phyloP scores from a whole-genome alignment of 2,329 filamentous ascomycete species.

The Ophiognomonia clavigignenti-juglandacearum region DNA sequence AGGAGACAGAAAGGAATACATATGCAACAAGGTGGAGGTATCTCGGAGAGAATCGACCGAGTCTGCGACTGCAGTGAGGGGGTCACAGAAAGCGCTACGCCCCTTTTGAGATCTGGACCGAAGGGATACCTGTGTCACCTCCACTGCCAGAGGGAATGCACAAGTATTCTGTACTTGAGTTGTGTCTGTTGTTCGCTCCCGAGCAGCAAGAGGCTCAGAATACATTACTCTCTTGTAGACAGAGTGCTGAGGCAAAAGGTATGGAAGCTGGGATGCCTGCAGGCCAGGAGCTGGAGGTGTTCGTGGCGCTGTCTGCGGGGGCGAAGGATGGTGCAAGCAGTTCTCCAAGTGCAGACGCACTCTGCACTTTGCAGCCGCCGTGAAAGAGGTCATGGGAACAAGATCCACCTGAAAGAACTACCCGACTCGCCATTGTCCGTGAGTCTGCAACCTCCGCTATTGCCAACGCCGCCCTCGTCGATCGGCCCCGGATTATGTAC shows the following conservation, averaged over 20 bases:
- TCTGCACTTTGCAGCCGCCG: slow-evolving; percentile 15
- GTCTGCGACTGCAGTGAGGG: slow-evolving; percentile 8
- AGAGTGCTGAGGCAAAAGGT: no score
- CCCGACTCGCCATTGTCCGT: slow-evolving; percentile 12
- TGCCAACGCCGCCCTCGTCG: slow-evolving; percentile 2
- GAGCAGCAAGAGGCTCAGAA: no score
- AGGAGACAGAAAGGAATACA: background rate
- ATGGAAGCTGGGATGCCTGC: no score
- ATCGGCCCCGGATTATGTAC: background rate
- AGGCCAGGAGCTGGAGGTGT: no score
- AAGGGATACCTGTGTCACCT: no score
- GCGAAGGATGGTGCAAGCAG: no score
- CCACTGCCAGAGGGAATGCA: no score
- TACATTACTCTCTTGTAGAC: no score
- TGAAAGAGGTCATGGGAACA: slow-evolving; percentile 15
- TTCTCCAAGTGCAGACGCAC: no score
- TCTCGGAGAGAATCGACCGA: slow-evolving; percentile 10
- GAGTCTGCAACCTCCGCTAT: slow-evolving; percentile 12
- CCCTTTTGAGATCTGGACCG: slow-evolving; percentile 12
- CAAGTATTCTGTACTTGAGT: no score
- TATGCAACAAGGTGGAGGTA: slow-evolving; percentile 7
- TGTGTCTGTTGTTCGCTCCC: no score
- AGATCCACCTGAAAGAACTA: slow-evolving; percentile 13
- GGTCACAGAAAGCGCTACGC: slow-evolving; percentile 10
- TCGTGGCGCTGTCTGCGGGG: no score